These are phyloP conservation scores for Fusarium sp. DNA, from an alignment of 2,329 filamentous ascomycete species.

Conservation along the genomic window DNA sequence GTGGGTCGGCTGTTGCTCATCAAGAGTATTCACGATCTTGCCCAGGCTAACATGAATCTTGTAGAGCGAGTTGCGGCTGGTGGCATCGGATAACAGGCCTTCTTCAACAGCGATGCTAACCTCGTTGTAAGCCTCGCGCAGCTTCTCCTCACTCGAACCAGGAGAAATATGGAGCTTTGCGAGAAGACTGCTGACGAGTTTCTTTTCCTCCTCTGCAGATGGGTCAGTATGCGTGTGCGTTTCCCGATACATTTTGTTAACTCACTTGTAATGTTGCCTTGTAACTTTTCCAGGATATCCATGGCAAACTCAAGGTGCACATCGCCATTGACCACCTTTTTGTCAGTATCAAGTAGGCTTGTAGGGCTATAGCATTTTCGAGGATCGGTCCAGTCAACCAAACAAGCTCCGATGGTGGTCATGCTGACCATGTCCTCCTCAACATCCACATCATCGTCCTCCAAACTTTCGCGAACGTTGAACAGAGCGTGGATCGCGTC, in stretches of 20 bases:
- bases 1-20: conserved; percentile 58
- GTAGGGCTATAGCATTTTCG: conserved; percentile 76
- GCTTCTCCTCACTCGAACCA: conserved; percentile 69
- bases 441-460: conserved; percentile 81
- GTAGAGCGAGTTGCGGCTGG: conserved; percentile 73
- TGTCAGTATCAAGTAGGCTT: conserved; percentile 66
- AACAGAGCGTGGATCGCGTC: conserved; percentile 81
- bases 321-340: conserved; percentile 77
- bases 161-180: conserved; percentile 85
- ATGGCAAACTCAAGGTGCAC: conserved; percentile 84
- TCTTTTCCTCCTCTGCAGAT: conserved; percentile 83
- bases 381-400: conserved; percentile 96
- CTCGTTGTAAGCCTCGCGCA: conserved; percentile 69
- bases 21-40: conserved; percentile 74
- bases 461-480: conserved; percentile 77
- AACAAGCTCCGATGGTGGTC: conserved; percentile 80
- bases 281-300: conserved; percentile 81
- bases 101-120: conserved; percentile 74
- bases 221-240: conserved; percentile 47
- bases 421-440: conserved; percentile 84
- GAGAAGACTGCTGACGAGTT: conserved; percentile 80
- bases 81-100: conserved; percentile 70
- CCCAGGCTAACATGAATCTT: conserved; percentile 76
- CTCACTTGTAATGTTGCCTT: conserved; percentile 76
- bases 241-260: conserved; percentile 24